Conservation (phyloP, 2,329 filamentous ascomycete genomes). For the Microthyrium microscopicum region DNA sequence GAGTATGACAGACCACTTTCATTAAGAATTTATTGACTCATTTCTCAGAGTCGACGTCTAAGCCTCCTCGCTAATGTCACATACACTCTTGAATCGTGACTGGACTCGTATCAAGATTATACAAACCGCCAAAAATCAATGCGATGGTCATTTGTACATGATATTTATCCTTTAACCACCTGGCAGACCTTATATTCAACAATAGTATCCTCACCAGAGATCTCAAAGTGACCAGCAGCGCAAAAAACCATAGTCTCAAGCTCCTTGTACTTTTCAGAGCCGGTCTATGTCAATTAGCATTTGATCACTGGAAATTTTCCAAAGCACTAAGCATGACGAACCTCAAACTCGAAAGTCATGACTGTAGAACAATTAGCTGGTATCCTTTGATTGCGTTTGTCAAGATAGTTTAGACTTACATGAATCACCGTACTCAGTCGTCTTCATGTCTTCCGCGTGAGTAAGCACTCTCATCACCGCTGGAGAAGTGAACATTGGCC, state of each 20-base stretch:
- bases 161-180: slow-evolving; percentile 13
- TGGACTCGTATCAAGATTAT: too few relatives aligned
- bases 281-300: slow-evolving; percentile 18
- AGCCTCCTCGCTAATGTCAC: too few relatives aligned
- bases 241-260: slow-evolving; percentile 26
- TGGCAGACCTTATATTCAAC: slow-evolving; percentile 28
- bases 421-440: slow-evolving; percentile 23
- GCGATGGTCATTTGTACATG: too few relatives aligned
- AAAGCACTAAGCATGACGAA: background rate
- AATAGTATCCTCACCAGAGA: slow-evolving; percentile 20
- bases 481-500: slow-evolving; percentile 20
- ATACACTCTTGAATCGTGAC: too few relatives aligned
- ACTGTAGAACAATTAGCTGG: background rate
- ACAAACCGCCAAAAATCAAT: too few relatives aligned
- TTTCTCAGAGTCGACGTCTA: too few relatives aligned
- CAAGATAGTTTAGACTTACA: slow-evolving; percentile 18
- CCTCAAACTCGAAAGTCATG: slow-evolving; percentile 2
- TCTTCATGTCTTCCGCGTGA: slow-evolving; percentile 16
- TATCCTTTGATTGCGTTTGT: slow-evolving; percentile 1
- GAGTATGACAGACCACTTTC: too few relatives aligned
- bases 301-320: slow-evolving; percentile 1
- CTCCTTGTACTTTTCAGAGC: slow-evolving; percentile 24
- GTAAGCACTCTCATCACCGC: slow-evolving; percentile 19
- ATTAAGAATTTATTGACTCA: too few relatives aligned
- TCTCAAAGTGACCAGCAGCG: slow-evolving; percentile 23